Conservation (phyloP, 2,329 filamentous ascomycete genomes). For the Karstenula rhodostoma region DNA sequence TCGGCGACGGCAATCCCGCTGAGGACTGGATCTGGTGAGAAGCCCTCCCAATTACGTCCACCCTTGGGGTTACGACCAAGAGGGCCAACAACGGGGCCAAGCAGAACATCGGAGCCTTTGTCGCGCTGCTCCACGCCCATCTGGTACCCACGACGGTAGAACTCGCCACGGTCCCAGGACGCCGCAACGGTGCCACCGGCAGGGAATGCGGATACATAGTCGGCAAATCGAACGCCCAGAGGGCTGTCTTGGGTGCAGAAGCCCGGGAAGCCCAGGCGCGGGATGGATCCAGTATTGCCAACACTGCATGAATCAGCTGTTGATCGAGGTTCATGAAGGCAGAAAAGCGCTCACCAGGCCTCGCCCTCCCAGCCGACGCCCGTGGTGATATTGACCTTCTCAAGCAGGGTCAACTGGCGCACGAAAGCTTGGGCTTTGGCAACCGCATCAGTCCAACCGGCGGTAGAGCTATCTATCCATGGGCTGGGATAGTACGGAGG, state of each 20-base stretch:
- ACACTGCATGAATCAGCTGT: constrained; percentile 58
- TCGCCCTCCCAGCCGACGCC: constrained; percentile 74
- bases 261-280: constrained; percentile 72
- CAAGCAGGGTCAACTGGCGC: constrained; percentile 79
- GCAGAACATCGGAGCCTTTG: constrained; percentile 77
- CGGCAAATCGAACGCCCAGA: constrained; percentile 77
- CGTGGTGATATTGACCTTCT: constrained; percentile 96
- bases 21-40: constrained; percentile 77
- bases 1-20: constrained; percentile 76
- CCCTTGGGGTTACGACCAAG: constrained; percentile 73
- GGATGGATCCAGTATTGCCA: constrained; percentile 75
- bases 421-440: constrained; percentile 80
- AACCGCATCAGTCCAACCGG: constrained; percentile 78
- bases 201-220: constrained; percentile 83
- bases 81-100: constrained; percentile 81
- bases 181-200: constrained; percentile 81
- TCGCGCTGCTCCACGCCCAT: constrained; percentile 79
- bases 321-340: background rate
- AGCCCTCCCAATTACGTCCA: constrained; percentile 59
- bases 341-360: constrained; percentile 30
- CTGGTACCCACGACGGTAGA: constrained; percentile 72
- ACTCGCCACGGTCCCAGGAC: constrained; percentile 79
- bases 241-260: constrained; percentile 91
- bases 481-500: constrained; percentile 84
- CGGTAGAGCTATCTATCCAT: constrained; percentile 78